Evolutionary conservation across 345 rosid genomes (phyloP).

Genomic region (Erucastrum elatum): DNA sequence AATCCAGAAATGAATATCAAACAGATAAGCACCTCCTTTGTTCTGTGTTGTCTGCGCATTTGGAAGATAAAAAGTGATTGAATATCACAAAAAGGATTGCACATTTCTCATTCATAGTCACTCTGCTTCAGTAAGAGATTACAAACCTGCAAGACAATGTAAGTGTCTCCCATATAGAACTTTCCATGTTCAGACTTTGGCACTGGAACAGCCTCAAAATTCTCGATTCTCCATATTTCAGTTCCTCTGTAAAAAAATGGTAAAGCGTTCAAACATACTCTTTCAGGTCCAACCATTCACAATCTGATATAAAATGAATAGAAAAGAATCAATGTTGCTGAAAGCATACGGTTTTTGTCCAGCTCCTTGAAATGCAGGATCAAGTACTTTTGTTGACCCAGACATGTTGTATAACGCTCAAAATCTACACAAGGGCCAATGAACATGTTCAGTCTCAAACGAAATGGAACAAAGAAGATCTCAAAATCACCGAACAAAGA

Average conservation of each 20-base stretch:
- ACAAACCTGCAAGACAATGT: slow-evolving; percentile 88
- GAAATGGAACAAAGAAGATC: neutral
- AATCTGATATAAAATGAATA: neutral
- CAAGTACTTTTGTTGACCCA: slow-evolving; percentile 70
- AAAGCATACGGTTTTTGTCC: slow-evolving; percentile 91
- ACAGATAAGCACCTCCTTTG: slow-evolving; percentile 82
- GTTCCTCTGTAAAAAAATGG: slow-evolving; percentile 57
- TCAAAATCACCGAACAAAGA: neutral
- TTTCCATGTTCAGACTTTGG: slow-evolving; percentile 93
- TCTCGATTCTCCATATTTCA: slow-evolving; percentile 98
- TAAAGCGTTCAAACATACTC: slow-evolving; percentile 38
- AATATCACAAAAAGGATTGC: neutral
- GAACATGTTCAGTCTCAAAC: neutral
- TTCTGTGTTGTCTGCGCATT: slow-evolving; percentile 64
- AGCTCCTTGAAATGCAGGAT: slow-evolving; percentile 95
- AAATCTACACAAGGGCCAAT: slow-evolving; percentile 6
- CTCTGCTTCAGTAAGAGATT: neutral
- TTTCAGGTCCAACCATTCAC: slow-evolving; percentile 9
- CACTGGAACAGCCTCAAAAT: slow-evolving; percentile 80
- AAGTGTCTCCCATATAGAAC: slow-evolving; percentile 91
- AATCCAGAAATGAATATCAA: slow-evolving; percentile 96
- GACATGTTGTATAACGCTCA: slow-evolving; percentile 53
- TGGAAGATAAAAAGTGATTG: neutral
- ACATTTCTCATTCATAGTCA: neutral
- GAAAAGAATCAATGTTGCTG: neutral